Percentiles rank a stretch among this genome's conserved stretches.
Conservation (phyloP, 495 filamentous ascomycete genomes). For the Opeltia flavorubescens region DNA sequence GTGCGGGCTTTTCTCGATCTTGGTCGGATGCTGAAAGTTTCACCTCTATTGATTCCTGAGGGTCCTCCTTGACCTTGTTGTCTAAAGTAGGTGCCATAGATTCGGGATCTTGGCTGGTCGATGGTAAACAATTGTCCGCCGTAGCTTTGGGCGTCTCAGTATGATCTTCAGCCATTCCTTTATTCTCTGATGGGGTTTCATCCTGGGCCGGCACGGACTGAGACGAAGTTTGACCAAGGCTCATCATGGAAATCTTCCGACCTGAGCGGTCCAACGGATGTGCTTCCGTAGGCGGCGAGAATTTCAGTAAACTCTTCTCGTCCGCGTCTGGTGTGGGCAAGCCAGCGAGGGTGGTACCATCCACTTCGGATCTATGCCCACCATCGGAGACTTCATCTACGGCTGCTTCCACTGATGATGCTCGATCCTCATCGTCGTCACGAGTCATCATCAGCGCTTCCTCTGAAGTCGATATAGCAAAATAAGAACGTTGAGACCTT, state of each 20-base stretch:
- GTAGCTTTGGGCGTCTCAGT: not conserved
- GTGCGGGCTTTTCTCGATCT: not conserved
- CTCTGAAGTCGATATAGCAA: slow-evolving; percentile 17
- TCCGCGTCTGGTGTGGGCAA: not conserved
- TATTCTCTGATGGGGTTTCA: not conserved
- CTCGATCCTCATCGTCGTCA: slow-evolving; percentile 15
- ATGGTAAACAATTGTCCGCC: not conserved
- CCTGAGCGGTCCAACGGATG: not conserved
- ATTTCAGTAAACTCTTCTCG: not conserved
- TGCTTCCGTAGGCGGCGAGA: not conserved
- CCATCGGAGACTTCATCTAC: slow-evolving; percentile 35
- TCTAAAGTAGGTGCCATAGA: no score
- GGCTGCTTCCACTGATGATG: slow-evolving; percentile 37
- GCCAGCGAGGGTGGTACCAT: not conserved
- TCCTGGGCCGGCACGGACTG: no score
- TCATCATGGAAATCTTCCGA: not conserved
- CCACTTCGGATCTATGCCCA: slow-evolving; percentile 3
- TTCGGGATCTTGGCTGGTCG: not conserved
- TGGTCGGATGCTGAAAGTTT: not conserved
- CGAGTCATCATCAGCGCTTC: slow-evolving; percentile 31
- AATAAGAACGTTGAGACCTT: slow-evolving; percentile 19
- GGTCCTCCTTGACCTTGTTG: not conserved
- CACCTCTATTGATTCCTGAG: not conserved
- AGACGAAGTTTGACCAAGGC: not conserved
- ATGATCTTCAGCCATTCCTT: not conserved